phyloP scores from a whole-genome alignment of 2,329 filamentous ascomycete species.

The Teratosphaeria epicoccoides region DNA sequence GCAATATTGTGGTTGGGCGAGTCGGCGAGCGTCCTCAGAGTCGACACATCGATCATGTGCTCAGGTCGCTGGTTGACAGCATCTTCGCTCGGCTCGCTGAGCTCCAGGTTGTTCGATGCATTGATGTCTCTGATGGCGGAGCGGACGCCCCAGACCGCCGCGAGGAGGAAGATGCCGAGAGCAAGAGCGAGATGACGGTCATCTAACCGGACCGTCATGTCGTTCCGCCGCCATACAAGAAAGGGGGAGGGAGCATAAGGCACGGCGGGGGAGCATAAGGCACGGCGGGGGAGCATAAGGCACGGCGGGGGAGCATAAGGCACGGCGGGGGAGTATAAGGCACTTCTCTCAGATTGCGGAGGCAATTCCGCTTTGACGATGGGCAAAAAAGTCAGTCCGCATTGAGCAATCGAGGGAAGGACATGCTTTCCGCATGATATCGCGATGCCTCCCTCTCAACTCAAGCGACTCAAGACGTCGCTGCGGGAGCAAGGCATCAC shows the following conservation, averaged over 20 bases:
- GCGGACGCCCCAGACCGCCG: conserved; percentile 48
- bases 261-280: no score
- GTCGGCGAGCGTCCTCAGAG: conserved; percentile 31
- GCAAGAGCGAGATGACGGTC: conserved; percentile 40
- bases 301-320: no score
- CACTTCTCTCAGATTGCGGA: not conserved
- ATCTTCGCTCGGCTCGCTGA: conserved; percentile 35
- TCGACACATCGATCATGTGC: conserved; percentile 28
- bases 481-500: conserved; percentile 81
- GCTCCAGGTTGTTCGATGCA: conserved; percentile 53
- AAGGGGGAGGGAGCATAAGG: no score
- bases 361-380: not conserved
- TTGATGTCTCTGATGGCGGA: conserved; percentile 50
- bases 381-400: not conserved
- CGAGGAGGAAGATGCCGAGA: conserved; percentile 46
- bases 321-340: no score
- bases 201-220: conserved; percentile 28
- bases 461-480: conserved; percentile 89
- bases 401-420: no score
- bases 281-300: no score
- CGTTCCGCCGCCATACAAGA: no score
- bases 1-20: conserved; percentile 35
- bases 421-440: not conserved
- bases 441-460: conserved; percentile 83
- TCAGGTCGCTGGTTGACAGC: not conserved